A percentile compares a stretch with the other conserved stretches of the same genome.
These are phyloP conservation scores for Carpinus viminea DNA, from an alignment of 306 rosid species.

Conservation along the genomic window DNA sequence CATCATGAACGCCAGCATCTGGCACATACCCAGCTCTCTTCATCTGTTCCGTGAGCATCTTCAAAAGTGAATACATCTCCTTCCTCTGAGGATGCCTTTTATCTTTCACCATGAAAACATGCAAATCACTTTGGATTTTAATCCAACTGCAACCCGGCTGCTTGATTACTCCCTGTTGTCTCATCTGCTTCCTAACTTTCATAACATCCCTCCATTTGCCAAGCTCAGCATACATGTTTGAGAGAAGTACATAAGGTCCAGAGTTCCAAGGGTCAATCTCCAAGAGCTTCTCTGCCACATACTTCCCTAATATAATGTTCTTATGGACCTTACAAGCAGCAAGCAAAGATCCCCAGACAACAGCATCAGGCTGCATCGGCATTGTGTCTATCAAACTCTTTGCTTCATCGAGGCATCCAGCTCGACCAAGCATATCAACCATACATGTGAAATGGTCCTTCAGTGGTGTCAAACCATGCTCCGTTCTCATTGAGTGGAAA, in stretches of 20 bases:
- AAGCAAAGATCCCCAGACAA: constrained; percentile 64
- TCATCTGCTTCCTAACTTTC: constrained; percentile 49
- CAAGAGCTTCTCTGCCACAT: constrained; percentile 54
- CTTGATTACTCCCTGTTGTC: constrained; percentile 47
- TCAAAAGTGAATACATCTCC: constrained; percentile 47
- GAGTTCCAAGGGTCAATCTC: constrained; percentile 57
- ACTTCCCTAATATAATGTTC: constrained; percentile 48
- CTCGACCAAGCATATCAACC: constrained; percentile 60
- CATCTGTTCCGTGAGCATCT: constrained; percentile 53
- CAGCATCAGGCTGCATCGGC: constrained; percentile 62
- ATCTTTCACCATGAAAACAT: constrained; percentile 64
- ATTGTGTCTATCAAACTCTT: constrained; percentile 44
- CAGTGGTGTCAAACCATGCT: constrained; percentile 41
- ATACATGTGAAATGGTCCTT: constrained; percentile 59
- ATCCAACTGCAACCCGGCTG: constrained; percentile 69
- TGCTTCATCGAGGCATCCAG: constrained; percentile 58
- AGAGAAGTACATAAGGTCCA: constrained; percentile 59
- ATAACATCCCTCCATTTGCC: constrained; percentile 58
- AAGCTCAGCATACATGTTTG: constrained; percentile 64
- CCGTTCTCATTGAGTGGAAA: constrained; percentile 40
- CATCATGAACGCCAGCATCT: constrained; percentile 36
- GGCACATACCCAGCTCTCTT: constrained; percentile 57
- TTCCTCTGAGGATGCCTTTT: constrained; percentile 49
- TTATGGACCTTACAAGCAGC: constrained; percentile 61
- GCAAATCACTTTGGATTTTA: constrained; percentile 40